A percentile compares a stretch with the other conserved stretches of the same genome.
phyloP scores from a whole-genome alignment of 208 protist genomes.

The Phytomonas francai region DNA sequence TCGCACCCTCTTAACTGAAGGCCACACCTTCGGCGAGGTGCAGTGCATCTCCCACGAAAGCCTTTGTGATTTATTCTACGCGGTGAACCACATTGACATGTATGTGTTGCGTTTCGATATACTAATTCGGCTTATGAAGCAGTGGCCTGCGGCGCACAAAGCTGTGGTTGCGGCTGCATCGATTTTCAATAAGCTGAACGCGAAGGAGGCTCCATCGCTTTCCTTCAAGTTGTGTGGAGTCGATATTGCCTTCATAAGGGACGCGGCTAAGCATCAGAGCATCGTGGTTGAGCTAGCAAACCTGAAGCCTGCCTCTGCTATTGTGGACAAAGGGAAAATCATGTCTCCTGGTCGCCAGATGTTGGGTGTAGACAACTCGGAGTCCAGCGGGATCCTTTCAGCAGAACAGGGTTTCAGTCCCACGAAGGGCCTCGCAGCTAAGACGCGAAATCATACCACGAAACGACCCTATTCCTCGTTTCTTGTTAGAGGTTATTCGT shows the following conservation, averaged over 20 bases:
- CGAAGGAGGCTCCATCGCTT: background rate
- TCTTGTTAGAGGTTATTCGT: background rate
- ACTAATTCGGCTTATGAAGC: constrained; percentile 78
- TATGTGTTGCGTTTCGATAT: constrained; percentile 70
- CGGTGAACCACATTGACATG: constrained; percentile 66
- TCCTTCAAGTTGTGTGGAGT: background rate
- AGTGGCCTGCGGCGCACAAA: constrained; percentile 43
- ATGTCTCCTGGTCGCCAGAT: background rate
- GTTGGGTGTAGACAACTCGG: background rate
- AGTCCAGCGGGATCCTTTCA: background rate
- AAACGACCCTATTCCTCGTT: background rate
- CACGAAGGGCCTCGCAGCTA: background rate
- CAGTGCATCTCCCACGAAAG: constrained; percentile 67
- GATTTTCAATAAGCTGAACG: background rate
- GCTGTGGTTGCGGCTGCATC: constrained; percentile 8
- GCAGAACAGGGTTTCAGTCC: background rate
- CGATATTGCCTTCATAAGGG: background rate
- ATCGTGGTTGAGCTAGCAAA: background rate
- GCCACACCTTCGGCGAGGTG: constrained; percentile 75
- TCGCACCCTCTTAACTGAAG: constrained; percentile 57
- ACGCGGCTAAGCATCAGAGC: background rate
- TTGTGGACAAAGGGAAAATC: background rate
- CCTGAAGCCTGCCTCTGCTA: background rate
- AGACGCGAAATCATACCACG: background rate
- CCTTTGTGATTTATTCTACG: constrained; percentile 39